phyloP scores from a whole-genome alignment of 2,329 filamentous ascomycete species.

The Phaeosphaeriaceae sp. region DNA sequence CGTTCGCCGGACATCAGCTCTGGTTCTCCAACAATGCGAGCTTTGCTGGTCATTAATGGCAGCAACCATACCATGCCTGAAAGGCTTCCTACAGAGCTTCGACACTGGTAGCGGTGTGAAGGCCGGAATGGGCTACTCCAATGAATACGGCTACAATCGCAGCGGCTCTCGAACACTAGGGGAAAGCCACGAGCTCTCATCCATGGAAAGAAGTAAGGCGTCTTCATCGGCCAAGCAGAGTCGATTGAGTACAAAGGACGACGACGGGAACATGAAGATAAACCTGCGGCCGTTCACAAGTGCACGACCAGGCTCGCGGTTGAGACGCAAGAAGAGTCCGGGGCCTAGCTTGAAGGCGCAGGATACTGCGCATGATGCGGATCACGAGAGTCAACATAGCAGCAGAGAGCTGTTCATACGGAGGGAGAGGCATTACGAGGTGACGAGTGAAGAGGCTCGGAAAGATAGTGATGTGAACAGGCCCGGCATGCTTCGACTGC shows the following conservation, averaged over 20 bases:
- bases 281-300: constrained; percentile 1
- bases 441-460: constrained; percentile 5
- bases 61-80: constrained; percentile 36
- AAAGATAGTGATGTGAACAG: neutral
- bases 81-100: constrained; percentile 34
- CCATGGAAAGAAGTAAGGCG: neutral
- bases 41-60: constrained; percentile 34
- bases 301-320: neutral
- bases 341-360: neutral
- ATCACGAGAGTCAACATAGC: constrained; percentile 1
- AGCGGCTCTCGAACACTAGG: neutral
- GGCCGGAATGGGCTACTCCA: constrained; percentile 19
- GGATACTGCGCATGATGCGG: neutral
- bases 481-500: constrained; percentile 2
- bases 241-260: neutral
- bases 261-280: neutral
- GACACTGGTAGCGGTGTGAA: constrained; percentile 33
- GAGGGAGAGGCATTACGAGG: constrained; percentile 3
- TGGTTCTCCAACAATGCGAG: constrained; percentile 30
- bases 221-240: neutral
- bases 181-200: constrained; percentile 3
- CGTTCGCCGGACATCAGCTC: constrained; percentile 17
- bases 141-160: constrained; percentile 8
- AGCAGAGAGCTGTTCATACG: constrained; percentile 3
- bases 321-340: neutral